A percentile compares a stretch with the other conserved stretches of the same genome.
Conservation (phyloP, 2,329 filamentous ascomycete genomes). For the Apiospora phragmitis region DNA sequence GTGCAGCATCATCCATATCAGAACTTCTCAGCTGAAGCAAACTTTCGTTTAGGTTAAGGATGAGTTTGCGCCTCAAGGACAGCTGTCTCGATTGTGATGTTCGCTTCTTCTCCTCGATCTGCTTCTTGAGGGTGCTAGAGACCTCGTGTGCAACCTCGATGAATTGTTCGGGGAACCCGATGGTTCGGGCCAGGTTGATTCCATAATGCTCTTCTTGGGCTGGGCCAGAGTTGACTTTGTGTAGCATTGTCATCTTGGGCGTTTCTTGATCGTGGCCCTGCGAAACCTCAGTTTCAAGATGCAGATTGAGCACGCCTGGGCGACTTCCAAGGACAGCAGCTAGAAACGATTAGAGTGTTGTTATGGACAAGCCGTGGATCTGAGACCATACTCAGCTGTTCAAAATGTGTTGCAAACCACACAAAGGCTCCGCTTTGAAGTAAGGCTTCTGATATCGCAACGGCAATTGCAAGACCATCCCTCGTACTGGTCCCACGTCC, state of each 20-base stretch:
- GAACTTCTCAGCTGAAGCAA: constrained; percentile 68
- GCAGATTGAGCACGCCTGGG: constrained; percentile 78
- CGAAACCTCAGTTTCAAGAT: constrained; percentile 71
- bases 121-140: constrained; percentile 59
- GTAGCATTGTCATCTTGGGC: constrained; percentile 79
- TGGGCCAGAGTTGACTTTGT: constrained; percentile 74
- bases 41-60: constrained; percentile 72
- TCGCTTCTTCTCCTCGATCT: constrained; percentile 58
- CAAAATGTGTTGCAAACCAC: constrained; percentile 95
- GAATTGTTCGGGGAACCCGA: constrained; percentile 70
- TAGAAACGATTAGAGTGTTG: constrained; percentile 20
- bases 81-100: constrained; percentile 58
- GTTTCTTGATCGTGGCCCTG: constrained; percentile 45
- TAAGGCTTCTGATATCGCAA: constrained; percentile 86
- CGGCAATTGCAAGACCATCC: constrained; percentile 85
- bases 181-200: constrained; percentile 73
- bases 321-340: constrained; percentile 73
- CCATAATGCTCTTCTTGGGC: constrained; percentile 78
- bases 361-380: background rate
- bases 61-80: constrained; percentile 67
- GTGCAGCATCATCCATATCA: constrained; percentile 61
- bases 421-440: constrained; percentile 76
- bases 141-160: constrained; percentile 69
- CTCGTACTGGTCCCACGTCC: constrained; percentile 86
- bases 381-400: constrained; percentile 61